A percentile compares a stretch with the other conserved stretches of the same genome.
phyloP scores from a whole-genome alignment of 495 filamentous ascomycete genomes.

The Clavariopsis aquatica region DNA sequence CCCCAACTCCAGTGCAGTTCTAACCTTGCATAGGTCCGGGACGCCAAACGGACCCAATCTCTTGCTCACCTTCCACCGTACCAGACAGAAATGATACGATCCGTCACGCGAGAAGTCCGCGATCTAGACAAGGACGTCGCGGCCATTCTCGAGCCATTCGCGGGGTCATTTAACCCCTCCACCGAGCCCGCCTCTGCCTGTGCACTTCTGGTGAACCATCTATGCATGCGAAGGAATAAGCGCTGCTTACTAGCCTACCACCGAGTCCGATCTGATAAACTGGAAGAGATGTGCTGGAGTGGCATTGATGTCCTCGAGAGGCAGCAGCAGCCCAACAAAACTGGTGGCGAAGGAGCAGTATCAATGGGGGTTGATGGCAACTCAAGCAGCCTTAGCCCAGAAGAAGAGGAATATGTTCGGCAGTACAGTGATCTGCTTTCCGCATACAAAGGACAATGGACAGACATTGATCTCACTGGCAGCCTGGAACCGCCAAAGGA shows the following conservation, averaged over 20 bases:
- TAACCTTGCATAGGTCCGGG: conserved; percentile 68
- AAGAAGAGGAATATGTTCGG: conserved; percentile 95
- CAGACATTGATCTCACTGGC: conserved; percentile 94
- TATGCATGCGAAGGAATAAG: conserved; percentile 95
- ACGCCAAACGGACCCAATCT: conserved; percentile 93
- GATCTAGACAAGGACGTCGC: conserved; percentile 91
- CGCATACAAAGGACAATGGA: conserved; percentile 98
- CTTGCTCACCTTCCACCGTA: conserved; percentile 88
- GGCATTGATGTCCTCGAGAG: conserved; percentile 75
- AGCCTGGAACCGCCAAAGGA: conserved; percentile 92
- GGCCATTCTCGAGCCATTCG: conserved; percentile 75
- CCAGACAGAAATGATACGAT: conserved; percentile 87
- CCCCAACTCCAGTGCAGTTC: not conserved
- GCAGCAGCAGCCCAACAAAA: conserved; percentile 47
- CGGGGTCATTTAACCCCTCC: conserved; percentile 80
- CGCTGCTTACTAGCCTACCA: conserved; percentile 95
- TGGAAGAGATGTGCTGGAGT: conserved; percentile 92
- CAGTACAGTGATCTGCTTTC: conserved; percentile 90
- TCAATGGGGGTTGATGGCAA: conserved; percentile 47
- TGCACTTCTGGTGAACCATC: conserved; percentile 85
- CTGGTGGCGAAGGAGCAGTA: conserved; percentile 41
- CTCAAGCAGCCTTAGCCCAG: conserved; percentile 84
- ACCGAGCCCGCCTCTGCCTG: conserved; percentile 82
- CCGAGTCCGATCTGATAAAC: conserved; percentile 80
- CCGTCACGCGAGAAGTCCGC: conserved; percentile 85